Base-by-base conservation (phyloP, 2,329 filamentous ascomycete species). In the Orbilia blumenaviensis region DNA sequence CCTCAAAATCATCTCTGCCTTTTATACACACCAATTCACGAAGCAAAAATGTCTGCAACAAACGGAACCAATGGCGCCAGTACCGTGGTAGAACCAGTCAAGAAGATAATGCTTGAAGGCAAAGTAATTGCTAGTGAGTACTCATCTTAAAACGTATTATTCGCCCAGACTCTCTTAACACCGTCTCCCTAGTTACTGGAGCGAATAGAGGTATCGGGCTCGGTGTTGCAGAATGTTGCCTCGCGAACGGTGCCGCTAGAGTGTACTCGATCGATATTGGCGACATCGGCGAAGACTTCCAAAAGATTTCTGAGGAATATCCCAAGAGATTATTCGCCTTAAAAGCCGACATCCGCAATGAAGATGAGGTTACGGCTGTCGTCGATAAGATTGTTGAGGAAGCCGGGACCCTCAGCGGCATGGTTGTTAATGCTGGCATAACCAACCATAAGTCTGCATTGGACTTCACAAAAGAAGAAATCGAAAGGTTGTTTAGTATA, bases 401-500 rank as follows among this genome's bases (percentile, higher is more conserved):
- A 48, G 80, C 81, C 9, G 84, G 84, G 21, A 82, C 82, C 23
- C 81, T 85, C 71, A 83, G 85, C 78, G 84, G 85, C 71, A 79
- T 84, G 63, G 80, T 84, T 18, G 81, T 81, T 78, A 84, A 83
- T 78, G 83, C 83, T 7, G 84, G 84, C 50, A 83, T 83, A 73
- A 84, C 83, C 52, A 86, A 85, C 78, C 85, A 86, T 78, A 82
- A 84, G 73, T 81, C 84, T 0, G 84, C 85, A 16, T 78, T 86
- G 36, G 81, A 85, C 14, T 86, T 86, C 69, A 81, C 80, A 14
- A 80, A 81, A 41, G 80, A 82, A 27, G 80, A 85, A 78, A 71
- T 85, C 23, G 83, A 85, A 69, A 79, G 81, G 71, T 75, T 85
- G 21, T 85, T 83, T 78, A 82, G 83, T 72, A 83, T 88, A 48